Evolutionary conservation across 2,329 filamentous ascomycete genomes (phyloP), one percentile per base, ranked within the genome.

Genomic region (Penicillium janthinellum): DNA sequence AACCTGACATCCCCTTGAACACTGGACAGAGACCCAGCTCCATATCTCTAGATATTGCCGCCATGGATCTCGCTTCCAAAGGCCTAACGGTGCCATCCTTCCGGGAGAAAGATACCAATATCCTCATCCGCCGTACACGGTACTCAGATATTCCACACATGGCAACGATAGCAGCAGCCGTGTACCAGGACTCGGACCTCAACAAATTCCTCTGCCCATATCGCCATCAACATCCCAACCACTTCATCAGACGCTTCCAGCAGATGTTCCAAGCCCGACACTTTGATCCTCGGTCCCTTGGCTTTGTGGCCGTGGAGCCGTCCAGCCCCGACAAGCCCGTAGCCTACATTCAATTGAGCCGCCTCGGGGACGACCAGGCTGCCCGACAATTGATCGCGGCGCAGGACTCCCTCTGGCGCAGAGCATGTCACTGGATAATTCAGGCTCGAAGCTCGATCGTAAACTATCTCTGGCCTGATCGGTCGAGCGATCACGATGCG

Each of bases 131-230:
- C 31, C 50, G 14, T 20, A 42, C 54, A 44, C 31, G n/a, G 34
- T 25, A 22, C 45, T 51, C 49, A 14, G 59, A 61, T 34, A 58
- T 58, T 7, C 56, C 44, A 5, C 22, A 31, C 3, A 35, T 61
- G 45, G 59, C 56, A 11, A 12, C 5, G 17, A 49, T 61, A 22
- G 52, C 56, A 4, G 38, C 56, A 22, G 53, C 52, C 34, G 52
- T 49, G 7, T 61, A 54, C 42, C 58, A 48, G 11, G 52, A 59
- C 20, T 58, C 56, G 5, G 34, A 39, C 14, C 52, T 59, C 8
- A 61, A 54, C 37, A 12, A 52, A 38, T 61, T 54, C n/a, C 56
- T 61, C 22, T 56, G 56, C 52, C 55, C 59, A n/a, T 56, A 28
- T 44, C 56, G 59, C 12, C 56, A 56, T 48, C 25, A 61, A 41